These are phyloP conservation scores for Lentinula aciculospora DNA, from an alignment of 768 basidiomycete genomes.

Conservation along the genomic window DNA sequence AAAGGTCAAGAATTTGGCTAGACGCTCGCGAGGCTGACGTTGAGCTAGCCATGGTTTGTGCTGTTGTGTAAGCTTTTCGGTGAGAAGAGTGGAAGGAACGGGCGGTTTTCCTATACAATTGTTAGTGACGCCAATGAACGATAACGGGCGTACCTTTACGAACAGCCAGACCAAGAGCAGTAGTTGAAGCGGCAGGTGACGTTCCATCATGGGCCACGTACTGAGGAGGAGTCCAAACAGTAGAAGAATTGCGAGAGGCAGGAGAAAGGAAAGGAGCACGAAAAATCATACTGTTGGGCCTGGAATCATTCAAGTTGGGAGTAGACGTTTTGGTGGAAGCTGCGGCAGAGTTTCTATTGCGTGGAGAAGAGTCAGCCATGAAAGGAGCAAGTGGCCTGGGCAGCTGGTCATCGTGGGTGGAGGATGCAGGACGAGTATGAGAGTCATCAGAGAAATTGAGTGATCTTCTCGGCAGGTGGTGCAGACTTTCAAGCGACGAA, in stretches of 20 bases:
- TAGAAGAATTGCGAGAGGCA: slow-evolving; percentile 56
- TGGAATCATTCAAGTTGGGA: slow-evolving; percentile 19
- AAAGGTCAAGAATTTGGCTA: slow-evolving; percentile 45
- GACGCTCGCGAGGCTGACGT: slow-evolving; percentile 26
- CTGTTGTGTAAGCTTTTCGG: slow-evolving; percentile 41
- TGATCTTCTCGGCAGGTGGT: not conserved
- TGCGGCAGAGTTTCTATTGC: slow-evolving; percentile 20
- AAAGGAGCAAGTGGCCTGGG: slow-evolving; percentile 31
- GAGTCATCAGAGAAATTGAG: not conserved
- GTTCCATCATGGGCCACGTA: slow-evolving; percentile 21
- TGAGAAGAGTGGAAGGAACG: slow-evolving; percentile 43
- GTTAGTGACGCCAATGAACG: not conserved
- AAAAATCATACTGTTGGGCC: slow-evolving; percentile 45
- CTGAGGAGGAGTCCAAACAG: slow-evolving; percentile 57
- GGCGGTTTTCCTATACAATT: slow-evolving; percentile 26
- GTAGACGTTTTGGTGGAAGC: not conserved
- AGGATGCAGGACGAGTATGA: not conserved
- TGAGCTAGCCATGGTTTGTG: slow-evolving; percentile 59
- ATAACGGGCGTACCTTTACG: not conserved
- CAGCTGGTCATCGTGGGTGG: slow-evolving; percentile 5
- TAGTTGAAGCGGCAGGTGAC: slow-evolving; percentile 21
- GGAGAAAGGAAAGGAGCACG: slow-evolving; percentile 68
- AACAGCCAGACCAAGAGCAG: slow-evolving; percentile 21
- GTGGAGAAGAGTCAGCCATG: slow-evolving; percentile 19
- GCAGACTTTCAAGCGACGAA: not conserved